A percentile compares a stretch with the other conserved stretches of the same genome.
Evolutionary conservation across 2,329 filamentous ascomycete genomes (phyloP).

Genomic region (Alternaria triticimaculans): DNA sequence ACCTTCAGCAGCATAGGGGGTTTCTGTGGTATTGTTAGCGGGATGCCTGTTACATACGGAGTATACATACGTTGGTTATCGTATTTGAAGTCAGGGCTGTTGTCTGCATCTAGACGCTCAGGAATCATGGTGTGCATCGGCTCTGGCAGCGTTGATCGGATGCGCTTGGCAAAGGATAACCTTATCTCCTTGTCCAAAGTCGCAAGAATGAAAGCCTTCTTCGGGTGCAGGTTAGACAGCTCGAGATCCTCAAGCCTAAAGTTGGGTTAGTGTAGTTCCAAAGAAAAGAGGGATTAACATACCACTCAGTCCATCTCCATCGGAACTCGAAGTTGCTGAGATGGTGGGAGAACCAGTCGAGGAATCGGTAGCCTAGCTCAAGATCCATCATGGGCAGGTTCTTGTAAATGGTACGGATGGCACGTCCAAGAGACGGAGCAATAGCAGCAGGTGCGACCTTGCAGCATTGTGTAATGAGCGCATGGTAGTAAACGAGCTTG

Average conservation of each 20-base stretch:
- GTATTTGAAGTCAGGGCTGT: constrained; percentile 94
- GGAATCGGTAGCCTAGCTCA: constrained; percentile 83
- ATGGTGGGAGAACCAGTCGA: constrained; percentile 98
- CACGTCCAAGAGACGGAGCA: constrained; percentile 88
- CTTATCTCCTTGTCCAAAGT: constrained; percentile 96
- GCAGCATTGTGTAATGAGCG: constrained; percentile 91
- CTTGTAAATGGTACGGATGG: constrained; percentile 89
- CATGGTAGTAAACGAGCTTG: constrained; percentile 96
- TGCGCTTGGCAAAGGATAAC: constrained; percentile 92
- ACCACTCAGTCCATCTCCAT: constrained; percentile 99
- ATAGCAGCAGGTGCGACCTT: constrained; percentile 97
- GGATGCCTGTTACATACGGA: neutral
- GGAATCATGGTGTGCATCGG: constrained; percentile 82
- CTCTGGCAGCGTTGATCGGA: constrained; percentile 89
- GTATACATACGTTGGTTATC: constrained; percentile 68
- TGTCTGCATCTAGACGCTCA: constrained; percentile 89
- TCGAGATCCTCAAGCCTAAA: constrained; percentile 77
- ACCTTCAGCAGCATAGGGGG: constrained; percentile 84
- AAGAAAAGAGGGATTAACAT: constrained; percentile 32
- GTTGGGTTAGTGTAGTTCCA: constrained; percentile 13
- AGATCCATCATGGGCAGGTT: constrained; percentile 83
- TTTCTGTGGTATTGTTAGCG: constrained; percentile 57
- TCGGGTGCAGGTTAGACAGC: constrained; percentile 78
- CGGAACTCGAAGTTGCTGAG: constrained; percentile 99
- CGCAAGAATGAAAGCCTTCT: constrained; percentile 91